Evolutionary conservation across 2,329 filamentous ascomycete species (phyloP).

Genomic region (Daldinia eschscholtzii): DNA sequence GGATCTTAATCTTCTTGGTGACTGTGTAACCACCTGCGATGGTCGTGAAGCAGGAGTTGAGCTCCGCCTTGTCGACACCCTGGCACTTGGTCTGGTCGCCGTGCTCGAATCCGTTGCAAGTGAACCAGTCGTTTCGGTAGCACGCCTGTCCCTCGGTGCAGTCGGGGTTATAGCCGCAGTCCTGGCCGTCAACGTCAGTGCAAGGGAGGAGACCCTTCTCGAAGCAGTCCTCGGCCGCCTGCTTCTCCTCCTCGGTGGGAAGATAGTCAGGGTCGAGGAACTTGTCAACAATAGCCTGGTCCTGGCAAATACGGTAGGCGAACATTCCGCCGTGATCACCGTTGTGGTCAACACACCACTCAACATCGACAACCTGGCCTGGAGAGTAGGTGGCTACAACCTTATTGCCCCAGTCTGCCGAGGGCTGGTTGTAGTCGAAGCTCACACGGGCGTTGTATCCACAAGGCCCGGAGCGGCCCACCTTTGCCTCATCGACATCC

Average conservation of each 20-base stretch:
- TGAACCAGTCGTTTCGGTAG: constrained; percentile 67
- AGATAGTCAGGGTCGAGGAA: constrained; percentile 62
- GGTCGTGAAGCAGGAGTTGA: constrained; percentile 63
- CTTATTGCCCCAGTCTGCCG: constrained; percentile 58
- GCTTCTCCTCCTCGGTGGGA: constrained; percentile 65
- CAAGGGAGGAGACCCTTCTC: constrained; percentile 61
- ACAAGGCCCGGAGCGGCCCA: constrained; percentile 64
- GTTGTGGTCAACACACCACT: constrained; percentile 69
- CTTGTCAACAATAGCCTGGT: constrained; percentile 64
- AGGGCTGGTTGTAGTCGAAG: constrained; percentile 66
- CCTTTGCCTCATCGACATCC: constrained; percentile 58
- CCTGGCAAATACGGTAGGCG: constrained; percentile 65
- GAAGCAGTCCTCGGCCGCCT: constrained; percentile 67
- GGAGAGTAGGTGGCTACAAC: constrained; percentile 60
- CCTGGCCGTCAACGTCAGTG: constrained; percentile 63
- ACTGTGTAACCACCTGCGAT: constrained; percentile 67
- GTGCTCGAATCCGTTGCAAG: constrained; percentile 61
- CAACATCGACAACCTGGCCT: constrained; percentile 62
- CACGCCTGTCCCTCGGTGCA: constrained; percentile 60
- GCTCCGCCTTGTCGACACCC: constrained; percentile 60
- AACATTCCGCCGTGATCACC: constrained; percentile 70
- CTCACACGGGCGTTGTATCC: constrained; percentile 67
- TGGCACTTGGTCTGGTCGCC: constrained; percentile 57
- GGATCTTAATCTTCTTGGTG: constrained; percentile 64
- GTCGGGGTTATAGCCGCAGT: constrained; percentile 63